Percentiles rank a stretch among this genome's conserved stretches.
Evolutionary conservation across 805 yeast genomes (phyloP).

Genomic region (Candida dendrica): DNA sequence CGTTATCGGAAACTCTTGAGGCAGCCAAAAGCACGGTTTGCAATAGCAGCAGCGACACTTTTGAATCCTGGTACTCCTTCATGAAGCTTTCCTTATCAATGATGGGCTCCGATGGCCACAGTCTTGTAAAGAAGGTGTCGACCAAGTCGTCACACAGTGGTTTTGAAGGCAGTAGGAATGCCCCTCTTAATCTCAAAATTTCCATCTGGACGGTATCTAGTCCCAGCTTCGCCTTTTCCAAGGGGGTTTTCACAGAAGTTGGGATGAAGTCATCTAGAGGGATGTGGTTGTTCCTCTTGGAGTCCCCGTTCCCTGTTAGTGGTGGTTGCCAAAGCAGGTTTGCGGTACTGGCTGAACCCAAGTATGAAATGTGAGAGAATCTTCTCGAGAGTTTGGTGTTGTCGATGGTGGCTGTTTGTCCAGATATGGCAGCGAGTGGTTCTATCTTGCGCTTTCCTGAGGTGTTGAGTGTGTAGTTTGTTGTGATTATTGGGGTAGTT

Average conservation of each 20-base stretch:
- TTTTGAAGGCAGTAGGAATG: slow-evolving; percentile 59
- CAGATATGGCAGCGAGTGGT: slow-evolving; percentile 25
- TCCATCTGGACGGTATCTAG: slow-evolving; percentile 58
- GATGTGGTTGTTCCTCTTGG: slow-evolving; percentile 36
- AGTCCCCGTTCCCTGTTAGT: slow-evolving; percentile 1
- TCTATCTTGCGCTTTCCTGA: slow-evolving; percentile 23
- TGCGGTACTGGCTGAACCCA: slow-evolving; percentile 48
- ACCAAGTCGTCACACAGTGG: slow-evolving; percentile 55
- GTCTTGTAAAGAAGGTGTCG: slow-evolving; percentile 50
- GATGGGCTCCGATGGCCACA: slow-evolving; percentile 67
- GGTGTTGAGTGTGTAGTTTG: slow-evolving; percentile 2
- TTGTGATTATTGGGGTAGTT: not conserved
- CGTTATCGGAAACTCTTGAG: slow-evolving; percentile 50
- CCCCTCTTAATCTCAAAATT: slow-evolving; percentile 57
- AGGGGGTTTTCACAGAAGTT: slow-evolving; percentile 13
- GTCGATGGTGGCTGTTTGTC: slow-evolving; percentile 23
- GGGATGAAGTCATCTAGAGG: slow-evolving; percentile 20
- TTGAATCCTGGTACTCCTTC: slow-evolving; percentile 45
- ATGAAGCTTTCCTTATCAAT: slow-evolving; percentile 57
- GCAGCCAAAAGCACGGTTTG: slow-evolving; percentile 69
- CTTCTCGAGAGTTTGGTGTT: slow-evolving; percentile 15
- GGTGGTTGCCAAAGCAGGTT: slow-evolving; percentile 7
- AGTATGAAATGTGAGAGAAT: slow-evolving; percentile 30
- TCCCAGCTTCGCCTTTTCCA: slow-evolving; percentile 19
- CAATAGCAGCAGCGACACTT: slow-evolving; percentile 54